Evolutionary conservation across 345 rosid species (phyloP).

Genomic region (Eucalyptus tenuipes): DNA sequence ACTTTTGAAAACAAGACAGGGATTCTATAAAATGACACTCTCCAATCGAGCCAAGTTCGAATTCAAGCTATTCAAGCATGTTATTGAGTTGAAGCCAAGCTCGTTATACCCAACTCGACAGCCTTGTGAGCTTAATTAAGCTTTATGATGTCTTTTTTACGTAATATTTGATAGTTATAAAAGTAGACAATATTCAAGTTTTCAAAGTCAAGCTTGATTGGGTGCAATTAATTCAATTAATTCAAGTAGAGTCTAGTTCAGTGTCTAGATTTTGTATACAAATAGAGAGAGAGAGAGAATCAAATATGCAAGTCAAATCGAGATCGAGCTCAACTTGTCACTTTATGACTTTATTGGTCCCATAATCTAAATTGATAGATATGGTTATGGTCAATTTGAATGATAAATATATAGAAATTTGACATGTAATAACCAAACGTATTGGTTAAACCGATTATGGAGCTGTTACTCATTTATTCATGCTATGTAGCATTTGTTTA

Average conservation of each 20-base stretch:
- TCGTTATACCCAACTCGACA: accelerated
- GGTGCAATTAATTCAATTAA: not conserved
- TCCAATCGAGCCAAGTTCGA: accelerated
- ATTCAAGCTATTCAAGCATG: not conserved
- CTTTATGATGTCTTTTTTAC: not conserved
- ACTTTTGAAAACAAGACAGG: too few relatives aligned
- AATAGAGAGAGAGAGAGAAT: not conserved
- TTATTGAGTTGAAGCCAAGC: not conserved
- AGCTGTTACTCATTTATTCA: not conserved
- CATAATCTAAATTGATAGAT: not conserved
- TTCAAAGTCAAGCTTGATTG: not conserved
- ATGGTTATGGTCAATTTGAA: accelerated
- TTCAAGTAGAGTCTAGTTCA: accelerated
- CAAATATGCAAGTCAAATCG: not conserved
- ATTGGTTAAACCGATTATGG: not conserved
- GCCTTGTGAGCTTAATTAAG: not conserved
- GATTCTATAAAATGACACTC: too few relatives aligned
- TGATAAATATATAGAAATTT: not conserved
- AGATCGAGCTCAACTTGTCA: not conserved
- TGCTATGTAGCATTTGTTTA: not conserved
- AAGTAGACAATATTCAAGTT: not conserved
- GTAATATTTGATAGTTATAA: not conserved
- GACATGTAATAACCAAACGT: not conserved
- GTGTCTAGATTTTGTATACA: not conserved
- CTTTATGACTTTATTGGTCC: not conserved